These are phyloP conservation scores for Yarrowia alimentaria DNA, from an alignment of 805 yeast species.

Conservation along the genomic window DNA sequence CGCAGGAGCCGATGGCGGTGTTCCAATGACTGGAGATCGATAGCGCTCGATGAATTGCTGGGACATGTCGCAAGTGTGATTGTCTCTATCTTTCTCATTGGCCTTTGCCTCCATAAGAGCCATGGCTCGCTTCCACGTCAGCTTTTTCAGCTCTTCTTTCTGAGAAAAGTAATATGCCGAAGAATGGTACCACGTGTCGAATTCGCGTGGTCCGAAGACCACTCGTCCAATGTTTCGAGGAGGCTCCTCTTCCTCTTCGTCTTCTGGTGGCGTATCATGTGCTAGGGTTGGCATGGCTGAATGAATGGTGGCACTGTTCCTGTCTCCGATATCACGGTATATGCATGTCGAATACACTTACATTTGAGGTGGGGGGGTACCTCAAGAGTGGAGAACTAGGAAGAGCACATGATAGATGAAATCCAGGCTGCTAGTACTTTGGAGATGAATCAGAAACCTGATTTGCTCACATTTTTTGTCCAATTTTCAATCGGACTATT, in stretches of 20 bases:
- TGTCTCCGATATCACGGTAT: no score
- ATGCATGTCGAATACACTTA: no score
- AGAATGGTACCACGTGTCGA: slow-evolving; percentile 87
- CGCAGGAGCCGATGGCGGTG: slow-evolving; percentile 6
- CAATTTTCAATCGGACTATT: no score
- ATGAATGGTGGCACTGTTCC: no score
- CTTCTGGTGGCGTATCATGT: slow-evolving; percentile 15
- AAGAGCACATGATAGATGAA: no score
- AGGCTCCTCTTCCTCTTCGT: slow-evolving; percentile 28
- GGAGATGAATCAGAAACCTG: no score
- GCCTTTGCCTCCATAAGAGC: slow-evolving; percentile 47
- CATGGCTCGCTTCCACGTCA: slow-evolving; percentile 21
- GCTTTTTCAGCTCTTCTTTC: slow-evolving; percentile 23
- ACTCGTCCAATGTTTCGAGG: slow-evolving; percentile 61
- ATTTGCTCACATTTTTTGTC: no score
- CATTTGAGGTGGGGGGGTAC: no score
- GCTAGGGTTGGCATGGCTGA: slow-evolving; percentile 7
- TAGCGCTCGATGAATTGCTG: slow-evolving; percentile 16
- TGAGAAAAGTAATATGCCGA: slow-evolving; percentile 64
- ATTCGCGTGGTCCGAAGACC: slow-evolving; percentile 62
- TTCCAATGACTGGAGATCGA: slow-evolving; percentile 4
- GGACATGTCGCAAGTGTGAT: slow-evolving; percentile 19
- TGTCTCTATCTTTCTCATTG: slow-evolving; percentile 24
- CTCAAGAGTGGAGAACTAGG: no score
- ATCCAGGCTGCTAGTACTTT: no score